Conservation (phyloP, 345 rosid genomes). For the Nasturtium officinale region DNA sequence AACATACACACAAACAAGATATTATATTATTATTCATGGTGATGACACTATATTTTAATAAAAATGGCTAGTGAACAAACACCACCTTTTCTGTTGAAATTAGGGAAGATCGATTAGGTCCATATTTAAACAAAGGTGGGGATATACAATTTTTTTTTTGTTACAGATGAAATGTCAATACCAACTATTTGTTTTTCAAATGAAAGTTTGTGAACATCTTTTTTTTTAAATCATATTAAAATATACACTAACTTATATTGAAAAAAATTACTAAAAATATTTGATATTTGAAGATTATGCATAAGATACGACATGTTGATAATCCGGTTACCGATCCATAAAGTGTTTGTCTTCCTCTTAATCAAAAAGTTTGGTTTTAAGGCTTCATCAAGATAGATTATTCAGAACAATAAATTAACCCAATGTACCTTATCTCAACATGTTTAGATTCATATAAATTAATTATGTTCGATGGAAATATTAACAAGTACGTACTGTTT, state of each 20-base stretch:
- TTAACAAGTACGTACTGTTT: not conserved
- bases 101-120: constrained; percentile 21
- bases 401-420: not conserved
- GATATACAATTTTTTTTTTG: not conserved
- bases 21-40: constrained; percentile 23
- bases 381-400: no score
- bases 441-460: not conserved
- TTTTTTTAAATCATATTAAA: not conserved
- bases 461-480: constrained; percentile 2
- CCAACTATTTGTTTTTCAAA: constrained; percentile 26
- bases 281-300: not conserved
- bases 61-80: constrained; percentile 42
- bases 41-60: constrained; percentile 15
- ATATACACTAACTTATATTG: not conserved
- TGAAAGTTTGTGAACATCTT: not conserved
- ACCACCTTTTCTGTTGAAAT: constrained; percentile 35
- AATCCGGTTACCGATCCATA: not conserved
- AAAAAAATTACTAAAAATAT: not conserved
- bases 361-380: no score
- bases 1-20: not conserved
- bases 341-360: not conserved
- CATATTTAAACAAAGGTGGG: constrained; percentile 12
- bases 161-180: constrained; percentile 33
- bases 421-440: constrained; percentile 1
- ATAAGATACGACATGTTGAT: not conserved